phyloP scores from a whole-genome alignment of 805 yeast genomes.

The Candida koratica region DNA sequence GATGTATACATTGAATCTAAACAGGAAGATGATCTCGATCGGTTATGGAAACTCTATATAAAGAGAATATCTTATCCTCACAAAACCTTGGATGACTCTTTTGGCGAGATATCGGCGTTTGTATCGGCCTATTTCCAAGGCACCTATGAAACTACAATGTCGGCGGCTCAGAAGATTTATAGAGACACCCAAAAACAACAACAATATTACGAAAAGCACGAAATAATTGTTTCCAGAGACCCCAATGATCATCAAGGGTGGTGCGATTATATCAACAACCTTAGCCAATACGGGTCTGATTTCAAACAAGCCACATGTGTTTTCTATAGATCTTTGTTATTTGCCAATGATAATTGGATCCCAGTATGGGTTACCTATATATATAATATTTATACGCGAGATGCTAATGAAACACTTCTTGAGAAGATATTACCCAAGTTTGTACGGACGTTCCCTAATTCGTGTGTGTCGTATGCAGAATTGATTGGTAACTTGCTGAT shows the following conservation, averaged over 20 bases:
- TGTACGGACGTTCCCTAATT: slow-evolving; percentile 22
- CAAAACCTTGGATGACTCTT: slow-evolving; percentile 36
- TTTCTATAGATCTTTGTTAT: slow-evolving; percentile 29
- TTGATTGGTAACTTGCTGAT: slow-evolving; percentile 15
- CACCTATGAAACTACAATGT: slow-evolving; percentile 35
- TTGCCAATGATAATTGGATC: slow-evolving; percentile 14
- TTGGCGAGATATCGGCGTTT: slow-evolving; percentile 37
- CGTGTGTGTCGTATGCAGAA: slow-evolving; percentile 26
- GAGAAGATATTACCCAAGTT: slow-evolving; percentile 18
- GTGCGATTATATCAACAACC: slow-evolving; percentile 30
- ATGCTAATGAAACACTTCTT: slow-evolving; percentile 11
- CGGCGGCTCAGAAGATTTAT: slow-evolving; percentile 30
- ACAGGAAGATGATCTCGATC: slow-evolving; percentile 16
- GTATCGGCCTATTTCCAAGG: slow-evolving; percentile 26
- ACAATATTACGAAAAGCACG: slow-evolving; percentile 34
- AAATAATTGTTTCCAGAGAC: slow-evolving; percentile 20
- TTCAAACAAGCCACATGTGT: slow-evolving; percentile 17
- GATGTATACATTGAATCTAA: slow-evolving; percentile 5
- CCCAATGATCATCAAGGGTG: slow-evolving; percentile 22
- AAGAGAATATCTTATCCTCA: slow-evolving; percentile 41
- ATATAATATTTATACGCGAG: slow-evolving; percentile 22
- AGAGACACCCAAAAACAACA: slow-evolving; percentile 24
- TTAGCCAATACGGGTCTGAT: slow-evolving; percentile 19
- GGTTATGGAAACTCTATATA: slow-evolving; percentile 21
- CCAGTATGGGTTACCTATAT: slow-evolving; percentile 29